phyloP scores from a whole-genome alignment of 2,329 filamentous ascomycete species.

The Fusarium pilosicola region DNA sequence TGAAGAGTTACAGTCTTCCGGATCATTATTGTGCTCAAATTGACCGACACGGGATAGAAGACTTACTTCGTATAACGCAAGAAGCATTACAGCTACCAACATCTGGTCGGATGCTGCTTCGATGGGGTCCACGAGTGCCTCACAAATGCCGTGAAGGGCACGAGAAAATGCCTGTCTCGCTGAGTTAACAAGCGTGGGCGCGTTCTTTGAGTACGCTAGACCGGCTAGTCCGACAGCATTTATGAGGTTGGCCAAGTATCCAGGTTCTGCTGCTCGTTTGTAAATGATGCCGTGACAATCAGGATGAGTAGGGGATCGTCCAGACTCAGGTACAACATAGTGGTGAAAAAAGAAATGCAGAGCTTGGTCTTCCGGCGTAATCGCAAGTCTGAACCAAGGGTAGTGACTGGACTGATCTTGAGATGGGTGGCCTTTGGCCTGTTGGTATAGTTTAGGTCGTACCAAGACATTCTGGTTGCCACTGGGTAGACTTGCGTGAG shows the following conservation, averaged over 20 bases:
- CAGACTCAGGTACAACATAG: background rate
- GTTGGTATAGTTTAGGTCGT: background rate
- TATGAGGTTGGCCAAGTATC: background rate
- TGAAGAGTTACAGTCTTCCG: no score
- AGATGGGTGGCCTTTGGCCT: background rate
- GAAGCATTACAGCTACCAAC: background rate
- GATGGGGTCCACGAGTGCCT: background rate
- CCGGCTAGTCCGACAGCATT: background rate
- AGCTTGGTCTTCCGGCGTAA: background rate
- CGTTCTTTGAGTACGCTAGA: background rate
- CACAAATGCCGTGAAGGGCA: background rate
- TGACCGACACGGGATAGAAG: background rate
- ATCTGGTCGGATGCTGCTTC: background rate
- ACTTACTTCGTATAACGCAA: background rate
- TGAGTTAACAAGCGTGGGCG: background rate
- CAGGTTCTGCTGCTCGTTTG: background rate
- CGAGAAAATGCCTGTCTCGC: background rate
- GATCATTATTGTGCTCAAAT: background rate
- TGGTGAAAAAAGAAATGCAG: background rate
- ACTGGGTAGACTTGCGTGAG: no score
- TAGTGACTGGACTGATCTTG: background rate
- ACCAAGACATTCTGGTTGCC: background rate
- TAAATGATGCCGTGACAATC: background rate
- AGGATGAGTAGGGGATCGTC: background rate
- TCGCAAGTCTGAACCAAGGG: background rate